Base-by-base conservation (phyloP, 176 grass and related monocot species). In the Zoysia japonica region DNA sequence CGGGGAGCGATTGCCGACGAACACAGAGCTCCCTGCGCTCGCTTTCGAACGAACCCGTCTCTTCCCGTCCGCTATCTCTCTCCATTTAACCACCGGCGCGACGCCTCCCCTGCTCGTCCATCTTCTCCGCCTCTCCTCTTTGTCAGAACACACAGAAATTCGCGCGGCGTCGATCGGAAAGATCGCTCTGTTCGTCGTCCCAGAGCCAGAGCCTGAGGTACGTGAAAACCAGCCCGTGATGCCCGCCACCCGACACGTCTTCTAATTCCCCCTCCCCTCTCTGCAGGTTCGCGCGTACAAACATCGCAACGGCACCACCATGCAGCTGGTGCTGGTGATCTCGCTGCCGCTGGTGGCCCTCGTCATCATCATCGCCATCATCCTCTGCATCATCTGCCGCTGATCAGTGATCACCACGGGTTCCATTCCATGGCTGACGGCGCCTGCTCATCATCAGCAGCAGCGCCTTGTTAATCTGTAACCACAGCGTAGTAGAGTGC, bases 271-370 rank as follows among this genome's bases (percentile, higher is more conserved):
- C 11, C 5, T 3, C 2, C 28, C 35, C 5, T 41, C 9, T 11
- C n/a, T 67, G 28, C 78, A 82, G 71, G 50, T 5, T 13, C 15
- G 20, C 63, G 14, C 14, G 4, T 14, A 7, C 3, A 15, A 65
- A 43, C 43, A 11, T 11, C 2, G 47, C 28, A 2, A 28, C 28
- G 28, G 28, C 17, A 6, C 0, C 3, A 42, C 40, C 41, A 93
- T 93, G 91, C 68, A 93, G 71, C 11, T 93, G 46, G 91, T 93
- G 75, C 82, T 88, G 78, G 79, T 93, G 79, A 93, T 93, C 85
- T 93, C 88, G 72, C 78, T 93, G 85, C 91, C 91, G 19, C 80
- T 93, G 3, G 61, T 93, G 68, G 83, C 72, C 28, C 71, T 93
- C 54, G 57, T 71, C 65, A 16, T 93, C 37, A 77, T 93, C 68